phyloP scores from a whole-genome alignment of 768 basidiomycete species.

The Hygrophoropsis aurantiaca region DNA sequence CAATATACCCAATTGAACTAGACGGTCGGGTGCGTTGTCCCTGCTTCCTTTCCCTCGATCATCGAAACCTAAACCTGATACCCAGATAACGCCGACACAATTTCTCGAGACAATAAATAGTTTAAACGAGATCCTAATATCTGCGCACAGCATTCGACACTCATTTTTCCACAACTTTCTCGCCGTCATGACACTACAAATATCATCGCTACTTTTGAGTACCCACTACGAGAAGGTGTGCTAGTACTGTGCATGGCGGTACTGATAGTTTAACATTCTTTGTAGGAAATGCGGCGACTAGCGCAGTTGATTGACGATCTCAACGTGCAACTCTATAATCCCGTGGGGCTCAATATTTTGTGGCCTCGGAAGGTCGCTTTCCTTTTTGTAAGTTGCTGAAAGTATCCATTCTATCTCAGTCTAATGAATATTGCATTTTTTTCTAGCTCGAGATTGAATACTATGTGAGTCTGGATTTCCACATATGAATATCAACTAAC shows the following conservation, averaged over 20 bases:
- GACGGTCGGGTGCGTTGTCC: constrained; percentile 77
- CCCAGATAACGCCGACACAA: constrained; percentile 85
- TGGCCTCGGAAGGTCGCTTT: constrained; percentile 86
- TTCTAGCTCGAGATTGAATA: constrained; percentile 91
- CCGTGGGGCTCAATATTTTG: constrained; percentile 81
- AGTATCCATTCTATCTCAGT: not conserved
- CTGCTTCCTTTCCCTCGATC: not conserved
- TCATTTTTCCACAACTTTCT: constrained; percentile 79
- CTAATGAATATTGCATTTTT: constrained; percentile 1
- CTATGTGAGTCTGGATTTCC: constrained; percentile 58
- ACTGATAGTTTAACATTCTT: constrained; percentile 3
- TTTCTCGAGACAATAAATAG: constrained; percentile 89
- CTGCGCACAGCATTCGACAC: constrained; percentile 76
- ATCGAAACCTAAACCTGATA: not conserved
- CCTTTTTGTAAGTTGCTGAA: constrained; percentile 72
- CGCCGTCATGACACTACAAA: constrained; percentile 76
- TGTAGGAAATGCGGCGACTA: constrained; percentile 77
- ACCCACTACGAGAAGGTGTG: constrained; percentile 83
- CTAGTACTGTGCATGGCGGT: not conserved
- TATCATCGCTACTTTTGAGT: constrained; percentile 64
- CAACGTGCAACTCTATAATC: constrained; percentile 79
- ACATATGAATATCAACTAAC: constrained; percentile 3
- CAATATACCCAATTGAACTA: constrained; percentile 87
- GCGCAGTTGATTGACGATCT: constrained; percentile 59
- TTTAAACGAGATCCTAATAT: constrained; percentile 85